These are phyloP conservation scores for Wickerhamiella siamensis DNA, from an alignment of 805 yeast species.

Conservation along the genomic window DNA sequence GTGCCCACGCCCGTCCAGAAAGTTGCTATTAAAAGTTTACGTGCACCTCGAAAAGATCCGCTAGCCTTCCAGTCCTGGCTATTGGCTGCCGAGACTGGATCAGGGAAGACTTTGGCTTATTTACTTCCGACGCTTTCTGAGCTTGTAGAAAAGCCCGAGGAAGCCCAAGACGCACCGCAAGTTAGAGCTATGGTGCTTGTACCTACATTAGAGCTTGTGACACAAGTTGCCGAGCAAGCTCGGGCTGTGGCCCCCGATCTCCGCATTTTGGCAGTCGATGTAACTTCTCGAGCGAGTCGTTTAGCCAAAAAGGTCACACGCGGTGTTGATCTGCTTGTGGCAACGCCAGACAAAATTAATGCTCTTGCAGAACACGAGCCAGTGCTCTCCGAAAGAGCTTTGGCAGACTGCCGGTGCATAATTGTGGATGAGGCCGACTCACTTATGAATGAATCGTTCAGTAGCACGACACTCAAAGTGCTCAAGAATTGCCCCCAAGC, in stretches of 20 bases:
- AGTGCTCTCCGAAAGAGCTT: constrained; percentile 16
- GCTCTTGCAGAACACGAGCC: constrained; percentile 25
- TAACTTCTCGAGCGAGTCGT: constrained; percentile 12
- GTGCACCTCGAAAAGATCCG: constrained; percentile 25
- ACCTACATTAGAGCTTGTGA: constrained; percentile 81
- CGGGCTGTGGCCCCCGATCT: constrained; percentile 11
- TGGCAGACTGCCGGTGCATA: constrained; percentile 39
- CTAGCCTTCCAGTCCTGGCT: constrained; percentile 46
- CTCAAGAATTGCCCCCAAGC: constrained; percentile 39
- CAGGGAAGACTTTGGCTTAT: constrained; percentile 93
- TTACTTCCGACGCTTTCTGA: constrained; percentile 60
- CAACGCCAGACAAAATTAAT: constrained; percentile 67
- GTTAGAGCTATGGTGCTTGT: constrained; percentile 64
- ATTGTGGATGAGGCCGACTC: constrained; percentile 94
- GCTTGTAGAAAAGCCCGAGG: constrained; percentile 43
- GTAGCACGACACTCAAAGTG: constrained; percentile 45
- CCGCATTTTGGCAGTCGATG: constrained; percentile 2
- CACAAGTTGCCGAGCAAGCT: constrained; percentile 48
- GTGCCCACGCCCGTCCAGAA: constrained; percentile 71
- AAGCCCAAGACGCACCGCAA: constrained; percentile 27
- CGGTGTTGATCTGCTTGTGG: constrained; percentile 64
- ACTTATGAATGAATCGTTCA: constrained; percentile 67
- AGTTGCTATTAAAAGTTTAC: constrained; percentile 49
- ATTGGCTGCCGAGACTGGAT: constrained; percentile 92
- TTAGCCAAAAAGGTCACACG: constrained; percentile 17